Evolutionary conservation across 306 rosid species (phyloP).

Genomic region (Inga leiocalycina): DNA sequence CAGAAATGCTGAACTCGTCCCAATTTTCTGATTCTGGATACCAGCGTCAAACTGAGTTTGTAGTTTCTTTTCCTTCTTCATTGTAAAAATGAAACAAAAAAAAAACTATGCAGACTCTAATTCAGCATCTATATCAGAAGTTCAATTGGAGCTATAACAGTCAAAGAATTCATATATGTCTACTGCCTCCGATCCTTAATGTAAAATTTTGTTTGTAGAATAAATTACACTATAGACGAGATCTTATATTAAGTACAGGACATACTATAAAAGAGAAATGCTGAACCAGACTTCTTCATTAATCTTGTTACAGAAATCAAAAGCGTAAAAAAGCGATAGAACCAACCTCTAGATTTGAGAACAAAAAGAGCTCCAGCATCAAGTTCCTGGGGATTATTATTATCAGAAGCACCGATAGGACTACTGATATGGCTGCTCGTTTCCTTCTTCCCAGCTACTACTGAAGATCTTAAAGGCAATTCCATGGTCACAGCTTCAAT

Average conservation of each 20-base stretch:
- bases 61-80: no score
- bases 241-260: no score
- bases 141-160: neutral
- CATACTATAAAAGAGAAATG: neutral
- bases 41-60: no score
- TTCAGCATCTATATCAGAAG: neutral
- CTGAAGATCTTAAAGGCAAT: conserved; percentile 12
- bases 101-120: neutral
- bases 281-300: neutral
- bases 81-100: no score
- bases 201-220: no score
- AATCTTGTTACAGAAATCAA: neutral
- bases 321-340: neutral
- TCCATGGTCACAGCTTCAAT: conserved; percentile 35
- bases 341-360: conserved; percentile 70
- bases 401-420: neutral
- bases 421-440: conserved; percentile 35
- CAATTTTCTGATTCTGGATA: no score
- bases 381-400: conserved; percentile 34
- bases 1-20: no score
- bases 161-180: neutral
- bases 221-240: no score
- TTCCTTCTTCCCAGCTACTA: conserved; percentile 38
- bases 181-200: no score
- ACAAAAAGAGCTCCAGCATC: conserved; percentile 89